phyloP scores from a whole-genome alignment of 1,284 basidiomycete genomes.

The Ustilago xerochloae region DNA sequence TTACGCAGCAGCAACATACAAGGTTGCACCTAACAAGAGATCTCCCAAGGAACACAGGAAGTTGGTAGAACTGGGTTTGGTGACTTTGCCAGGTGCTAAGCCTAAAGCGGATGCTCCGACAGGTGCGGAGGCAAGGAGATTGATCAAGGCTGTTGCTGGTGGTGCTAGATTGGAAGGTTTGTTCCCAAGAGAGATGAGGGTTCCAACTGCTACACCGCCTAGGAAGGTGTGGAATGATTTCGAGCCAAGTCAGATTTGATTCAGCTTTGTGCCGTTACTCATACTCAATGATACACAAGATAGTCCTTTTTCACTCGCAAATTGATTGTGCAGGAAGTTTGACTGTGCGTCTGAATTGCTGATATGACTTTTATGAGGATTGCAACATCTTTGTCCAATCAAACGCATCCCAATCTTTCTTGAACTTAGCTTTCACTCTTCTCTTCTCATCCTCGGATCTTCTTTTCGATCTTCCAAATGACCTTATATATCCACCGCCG shows the following conservation, averaged over 20 bases:
- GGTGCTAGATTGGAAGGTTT: slow-evolving; percentile 60
- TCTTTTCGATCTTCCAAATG: slow-evolving; percentile 72
- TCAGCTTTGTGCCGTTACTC: background rate
- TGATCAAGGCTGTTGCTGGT: slow-evolving; percentile 50
- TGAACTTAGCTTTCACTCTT: slow-evolving; percentile 74
- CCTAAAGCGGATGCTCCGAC: slow-evolving; percentile 37
- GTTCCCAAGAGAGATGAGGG: slow-evolving; percentile 64
- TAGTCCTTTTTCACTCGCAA: background rate
- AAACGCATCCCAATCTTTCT: slow-evolving; percentile 69
- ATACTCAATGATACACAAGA: no score
- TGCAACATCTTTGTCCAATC: slow-evolving; percentile 69
- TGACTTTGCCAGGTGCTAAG: slow-evolving; percentile 21
- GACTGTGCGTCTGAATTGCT: background rate
- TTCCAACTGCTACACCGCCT: slow-evolving; percentile 61
- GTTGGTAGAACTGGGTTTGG: slow-evolving; percentile 54
- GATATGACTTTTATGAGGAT: background rate
- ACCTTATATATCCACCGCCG: slow-evolving; percentile 9
- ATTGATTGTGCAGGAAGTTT: background rate
- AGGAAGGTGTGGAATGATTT: slow-evolving; percentile 50
- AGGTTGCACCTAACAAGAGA: slow-evolving; percentile 57
- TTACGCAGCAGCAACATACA: slow-evolving; percentile 57
- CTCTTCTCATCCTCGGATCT: slow-evolving; percentile 76
- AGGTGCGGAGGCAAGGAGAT: slow-evolving; percentile 44
- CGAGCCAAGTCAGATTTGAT: slow-evolving; percentile 6
- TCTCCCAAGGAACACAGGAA: slow-evolving; percentile 59